Conservation (phyloP, 306 rosid genomes). For the Prunus padus region DNA sequence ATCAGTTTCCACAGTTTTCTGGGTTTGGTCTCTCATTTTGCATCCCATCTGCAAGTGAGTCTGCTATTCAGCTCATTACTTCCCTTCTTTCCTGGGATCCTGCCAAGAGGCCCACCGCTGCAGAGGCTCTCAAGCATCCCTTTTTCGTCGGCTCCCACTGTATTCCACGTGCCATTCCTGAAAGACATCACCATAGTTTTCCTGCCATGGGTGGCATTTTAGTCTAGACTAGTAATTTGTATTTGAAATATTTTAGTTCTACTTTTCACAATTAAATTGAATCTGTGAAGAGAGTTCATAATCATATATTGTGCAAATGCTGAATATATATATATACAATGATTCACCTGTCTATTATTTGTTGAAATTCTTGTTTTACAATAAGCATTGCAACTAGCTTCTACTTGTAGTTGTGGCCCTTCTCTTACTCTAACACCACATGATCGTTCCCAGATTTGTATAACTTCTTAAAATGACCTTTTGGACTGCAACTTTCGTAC, state of each 20-base stretch:
- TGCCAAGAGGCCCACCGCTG: background rate
- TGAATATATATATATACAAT: too few relatives aligned
- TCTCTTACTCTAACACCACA: background rate
- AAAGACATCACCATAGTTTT: too few relatives aligned
- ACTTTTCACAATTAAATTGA: too few relatives aligned
- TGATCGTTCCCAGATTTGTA: background rate
- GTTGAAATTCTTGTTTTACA: too few relatives aligned
- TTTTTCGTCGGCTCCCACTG: background rate
- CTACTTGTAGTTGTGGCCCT: background rate
- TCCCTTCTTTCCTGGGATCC: slow-evolving; percentile 3
- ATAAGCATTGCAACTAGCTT: too few relatives aligned
- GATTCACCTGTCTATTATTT: too few relatives aligned
- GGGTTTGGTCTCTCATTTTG: background rate
- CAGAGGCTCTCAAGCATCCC: background rate
- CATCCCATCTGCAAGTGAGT: background rate
- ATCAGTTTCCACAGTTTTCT: background rate
- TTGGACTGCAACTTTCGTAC: too few relatives aligned
- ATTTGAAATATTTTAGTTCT: too few relatives aligned
- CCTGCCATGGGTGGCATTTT: too few relatives aligned
- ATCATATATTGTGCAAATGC: too few relatives aligned
- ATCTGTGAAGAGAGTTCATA: too few relatives aligned
- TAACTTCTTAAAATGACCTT: background rate
- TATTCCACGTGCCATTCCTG: background rate
- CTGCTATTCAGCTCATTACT: background rate
- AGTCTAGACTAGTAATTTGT: too few relatives aligned